These are phyloP conservation scores for Orbilia brochopaga DNA, from an alignment of 2,329 filamentous ascomycete genomes.

Conservation along the genomic window DNA sequence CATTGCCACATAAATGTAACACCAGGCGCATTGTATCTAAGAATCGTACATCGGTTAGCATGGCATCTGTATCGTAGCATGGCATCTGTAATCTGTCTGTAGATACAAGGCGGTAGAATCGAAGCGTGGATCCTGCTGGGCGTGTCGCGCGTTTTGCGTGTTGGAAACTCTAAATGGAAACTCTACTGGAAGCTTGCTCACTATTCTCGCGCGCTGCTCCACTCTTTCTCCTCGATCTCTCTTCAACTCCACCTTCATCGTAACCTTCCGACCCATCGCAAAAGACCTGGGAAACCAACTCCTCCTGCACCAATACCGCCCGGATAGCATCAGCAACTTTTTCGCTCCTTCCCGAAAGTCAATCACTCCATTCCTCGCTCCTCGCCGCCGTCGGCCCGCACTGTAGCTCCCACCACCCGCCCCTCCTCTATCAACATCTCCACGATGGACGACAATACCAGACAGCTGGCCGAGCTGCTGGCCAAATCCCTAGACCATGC, in stretches of 20 bases:
- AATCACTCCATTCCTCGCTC: not conserved
- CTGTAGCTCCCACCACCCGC: slow-evolving; percentile 19
- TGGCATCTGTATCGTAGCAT: too few species aligned
- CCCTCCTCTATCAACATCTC: not conserved
- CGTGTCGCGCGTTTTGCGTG: not conserved
- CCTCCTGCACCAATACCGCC: too few species aligned
- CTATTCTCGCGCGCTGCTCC: not conserved
- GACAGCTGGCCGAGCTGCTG: slow-evolving; percentile 78
- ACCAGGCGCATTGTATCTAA: too few species aligned
- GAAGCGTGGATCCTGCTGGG: not conserved
- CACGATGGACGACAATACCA: slow-evolving; percentile 68
- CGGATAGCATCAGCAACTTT: not conserved
- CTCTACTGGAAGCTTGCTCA: not conserved
- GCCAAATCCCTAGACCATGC: slow-evolving; percentile 86
- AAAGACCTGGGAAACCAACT: too few species aligned
- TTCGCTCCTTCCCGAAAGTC: not conserved
- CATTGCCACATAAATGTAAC: not conserved
- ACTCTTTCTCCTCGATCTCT: too few species aligned
- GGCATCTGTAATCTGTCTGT: not conserved
- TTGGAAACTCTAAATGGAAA: slow-evolving; percentile 1
- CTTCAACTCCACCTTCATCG: too few species aligned
- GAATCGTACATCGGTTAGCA: too few species aligned
- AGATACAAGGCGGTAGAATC: not conserved
- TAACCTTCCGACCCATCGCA: too few species aligned
- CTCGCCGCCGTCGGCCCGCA: not conserved